Conservation (phyloP, 2,329 filamentous ascomycete species). For the Mollisia scopiformis region DNA sequence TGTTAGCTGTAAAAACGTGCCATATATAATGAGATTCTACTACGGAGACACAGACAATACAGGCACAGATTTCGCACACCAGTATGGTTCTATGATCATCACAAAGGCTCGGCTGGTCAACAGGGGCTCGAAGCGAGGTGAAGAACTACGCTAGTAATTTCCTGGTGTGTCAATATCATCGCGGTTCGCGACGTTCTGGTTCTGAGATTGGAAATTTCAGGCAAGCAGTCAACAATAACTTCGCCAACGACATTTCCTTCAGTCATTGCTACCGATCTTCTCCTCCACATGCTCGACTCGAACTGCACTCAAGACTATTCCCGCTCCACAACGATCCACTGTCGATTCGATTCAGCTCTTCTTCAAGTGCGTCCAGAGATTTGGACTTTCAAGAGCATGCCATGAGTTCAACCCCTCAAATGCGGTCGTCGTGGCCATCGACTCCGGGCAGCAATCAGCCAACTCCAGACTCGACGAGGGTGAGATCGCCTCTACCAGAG, state of each 20-base stretch:
- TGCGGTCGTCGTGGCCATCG: constrained; percentile 80
- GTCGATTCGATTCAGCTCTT: too few relatives aligned
- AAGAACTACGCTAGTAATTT: too few relatives aligned
- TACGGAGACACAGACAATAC: too few relatives aligned
- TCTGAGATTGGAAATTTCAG: neutral
- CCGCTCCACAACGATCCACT: neutral
- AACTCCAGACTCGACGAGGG: constrained; percentile 33
- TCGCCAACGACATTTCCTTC: neutral
- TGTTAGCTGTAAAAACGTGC: neutral
- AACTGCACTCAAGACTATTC: neutral
- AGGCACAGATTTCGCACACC: too few relatives aligned
- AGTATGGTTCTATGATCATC: neutral
- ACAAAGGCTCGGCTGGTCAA: neutral
- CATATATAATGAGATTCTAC: neutral
- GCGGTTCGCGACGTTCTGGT: neutral
- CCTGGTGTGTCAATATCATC: too few relatives aligned
- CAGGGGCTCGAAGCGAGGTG: neutral
- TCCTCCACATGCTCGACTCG: neutral
- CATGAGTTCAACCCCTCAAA: constrained; percentile 83
- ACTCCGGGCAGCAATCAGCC: constrained; percentile 62
- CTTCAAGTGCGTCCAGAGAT: neutral
- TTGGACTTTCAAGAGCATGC: constrained; percentile 30
- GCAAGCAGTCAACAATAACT: neutral
- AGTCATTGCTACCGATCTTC: too few relatives aligned
- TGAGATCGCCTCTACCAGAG: constrained; percentile 31